Evolutionary conservation across 768 basidiomycete species (phyloP).

Genomic region (Porphyrellus cyaneotinctus): DNA sequence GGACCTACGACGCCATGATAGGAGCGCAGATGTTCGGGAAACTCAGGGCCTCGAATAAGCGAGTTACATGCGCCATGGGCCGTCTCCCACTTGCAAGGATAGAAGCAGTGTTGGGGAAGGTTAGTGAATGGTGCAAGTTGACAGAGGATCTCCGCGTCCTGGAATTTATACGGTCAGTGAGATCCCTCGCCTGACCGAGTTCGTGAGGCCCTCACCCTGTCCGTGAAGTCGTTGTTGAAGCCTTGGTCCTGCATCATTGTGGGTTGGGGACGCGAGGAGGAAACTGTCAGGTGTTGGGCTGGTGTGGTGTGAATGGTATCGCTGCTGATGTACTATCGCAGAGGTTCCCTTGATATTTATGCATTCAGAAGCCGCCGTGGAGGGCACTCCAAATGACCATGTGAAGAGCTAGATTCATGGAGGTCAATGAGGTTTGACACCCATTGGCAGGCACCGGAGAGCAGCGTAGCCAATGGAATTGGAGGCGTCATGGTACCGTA

Average conservation of each 20-base stretch:
- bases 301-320: slow-evolving; percentile 1
- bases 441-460: slow-evolving; percentile 16
- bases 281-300: not conserved
- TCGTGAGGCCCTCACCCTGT: slow-evolving; percentile 4
- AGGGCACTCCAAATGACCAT: slow-evolving; percentile 18
- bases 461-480: slow-evolving; percentile 11
- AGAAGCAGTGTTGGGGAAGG: slow-evolving; percentile 2
- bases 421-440: slow-evolving; percentile 9
- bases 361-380: slow-evolving; percentile 8
- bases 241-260: not conserved
- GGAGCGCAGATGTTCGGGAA: slow-evolving; percentile 23
- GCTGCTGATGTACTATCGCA: slow-evolving; percentile 5
- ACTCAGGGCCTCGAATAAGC: slow-evolving; percentile 1
- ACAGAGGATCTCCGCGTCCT: slow-evolving; percentile 9
- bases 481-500: not conserved
- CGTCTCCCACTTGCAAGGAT: slow-evolving; percentile 18
- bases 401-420: slow-evolving; percentile 16
- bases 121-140: not conserved
- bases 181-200: not conserved
- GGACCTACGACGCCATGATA: slow-evolving; percentile 18
- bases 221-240: slow-evolving; percentile 10
- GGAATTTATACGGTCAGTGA: slow-evolving; percentile 1
- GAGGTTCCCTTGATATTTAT: slow-evolving; percentile 18
- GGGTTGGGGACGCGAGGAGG: not conserved
- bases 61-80: not conserved